Percentiles rank a stretch among this genome's conserved stretches.
These are phyloP conservation scores for Alliaria petiolata DNA, from an alignment of 345 rosid species.

Conservation along the genomic window DNA sequence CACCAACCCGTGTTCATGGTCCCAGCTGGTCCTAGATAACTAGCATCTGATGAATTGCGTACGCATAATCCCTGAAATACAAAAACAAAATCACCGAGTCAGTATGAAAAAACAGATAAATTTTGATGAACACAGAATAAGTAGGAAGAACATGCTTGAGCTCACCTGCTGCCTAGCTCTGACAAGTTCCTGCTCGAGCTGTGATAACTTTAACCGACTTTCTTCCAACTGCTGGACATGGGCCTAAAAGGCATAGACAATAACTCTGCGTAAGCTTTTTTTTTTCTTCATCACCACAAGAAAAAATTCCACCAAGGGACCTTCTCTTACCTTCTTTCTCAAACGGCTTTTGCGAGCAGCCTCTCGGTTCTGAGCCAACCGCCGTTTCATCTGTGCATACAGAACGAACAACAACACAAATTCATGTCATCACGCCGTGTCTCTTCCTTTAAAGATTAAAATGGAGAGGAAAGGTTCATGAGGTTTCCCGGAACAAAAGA, in stretches of 20 bases:
- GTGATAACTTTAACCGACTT: constrained; percentile 71
- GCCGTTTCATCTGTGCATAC: constrained; percentile 53
- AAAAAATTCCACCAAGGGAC: not conserved
- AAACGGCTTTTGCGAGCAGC: constrained; percentile 96
- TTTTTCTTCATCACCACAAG: not conserved
- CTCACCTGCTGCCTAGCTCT: constrained; percentile 63
- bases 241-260: constrained; percentile 44
- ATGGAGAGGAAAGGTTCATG: too few relatives aligned
- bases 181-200: constrained; percentile 83
- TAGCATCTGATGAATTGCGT: constrained; percentile 42
- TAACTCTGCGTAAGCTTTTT: not conserved
- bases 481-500: not conserved
- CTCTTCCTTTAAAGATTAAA: not conserved
- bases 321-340: constrained; percentile 65
- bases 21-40: constrained; percentile 52
- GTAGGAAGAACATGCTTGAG: too few relatives aligned
- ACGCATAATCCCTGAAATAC: constrained; percentile 47
- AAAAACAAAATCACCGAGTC: constrained; percentile 1
- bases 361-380: constrained; percentile 95
- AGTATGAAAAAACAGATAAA: not conserved
- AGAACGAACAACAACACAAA: constrained; percentile 19
- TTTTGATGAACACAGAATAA: not conserved
- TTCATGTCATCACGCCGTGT: constrained; percentile 17
- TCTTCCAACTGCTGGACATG: constrained; percentile 92
- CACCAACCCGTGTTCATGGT: constrained; percentile 45